phyloP scores from a whole-genome alignment of 106 monocot species.

The Cymbidium sinense region DNA sequence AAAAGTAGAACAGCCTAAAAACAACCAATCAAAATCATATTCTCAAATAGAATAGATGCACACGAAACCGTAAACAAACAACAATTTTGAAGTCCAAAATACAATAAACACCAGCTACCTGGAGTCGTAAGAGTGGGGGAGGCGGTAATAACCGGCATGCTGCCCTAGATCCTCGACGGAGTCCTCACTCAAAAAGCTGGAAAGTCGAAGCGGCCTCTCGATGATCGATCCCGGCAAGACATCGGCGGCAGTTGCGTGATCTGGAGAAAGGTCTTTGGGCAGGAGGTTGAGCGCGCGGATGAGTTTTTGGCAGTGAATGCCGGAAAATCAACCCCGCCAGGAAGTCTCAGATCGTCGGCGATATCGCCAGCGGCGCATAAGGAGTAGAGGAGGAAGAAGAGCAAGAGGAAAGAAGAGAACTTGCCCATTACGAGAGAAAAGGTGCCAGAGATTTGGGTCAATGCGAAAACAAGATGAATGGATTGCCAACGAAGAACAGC shows the following conservation, averaged over 20 bases:
- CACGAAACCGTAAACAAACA: neutral
- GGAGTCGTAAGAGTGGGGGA: slow-evolving; percentile 65
- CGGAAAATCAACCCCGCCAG: slow-evolving; percentile 23
- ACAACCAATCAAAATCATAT: slow-evolving; percentile 7
- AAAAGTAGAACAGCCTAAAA: slow-evolving; percentile 67
- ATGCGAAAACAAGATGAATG: too few species aligned
- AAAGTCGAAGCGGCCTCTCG: slow-evolving; percentile 41
- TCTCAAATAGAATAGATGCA: neutral
- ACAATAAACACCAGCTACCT: slow-evolving; percentile 25
- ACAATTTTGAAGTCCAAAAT: neutral
- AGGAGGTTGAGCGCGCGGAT: slow-evolving; percentile 65
- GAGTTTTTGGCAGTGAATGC: slow-evolving; percentile 34
- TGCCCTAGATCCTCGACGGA: slow-evolving; percentile 57
- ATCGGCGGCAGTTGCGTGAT: neutral
- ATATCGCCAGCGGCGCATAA: neutral
- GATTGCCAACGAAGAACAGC: too few species aligned
- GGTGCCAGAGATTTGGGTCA: too few species aligned
- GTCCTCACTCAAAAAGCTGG: slow-evolving; percentile 23
- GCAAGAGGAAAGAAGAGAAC: neutral
- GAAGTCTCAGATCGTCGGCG: slow-evolving; percentile 13
- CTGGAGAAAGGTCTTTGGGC: slow-evolving; percentile 37
- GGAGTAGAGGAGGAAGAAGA: neutral
- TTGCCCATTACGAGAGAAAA: neutral
- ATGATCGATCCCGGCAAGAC: slow-evolving; percentile 25
- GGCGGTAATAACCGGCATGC: slow-evolving; percentile 75